Percentiles rank a stretch among this genome's conserved stretches.
These are phyloP conservation scores for Trapa bicornis DNA, from an alignment of 345 rosid genomes.

Conservation along the genomic window DNA sequence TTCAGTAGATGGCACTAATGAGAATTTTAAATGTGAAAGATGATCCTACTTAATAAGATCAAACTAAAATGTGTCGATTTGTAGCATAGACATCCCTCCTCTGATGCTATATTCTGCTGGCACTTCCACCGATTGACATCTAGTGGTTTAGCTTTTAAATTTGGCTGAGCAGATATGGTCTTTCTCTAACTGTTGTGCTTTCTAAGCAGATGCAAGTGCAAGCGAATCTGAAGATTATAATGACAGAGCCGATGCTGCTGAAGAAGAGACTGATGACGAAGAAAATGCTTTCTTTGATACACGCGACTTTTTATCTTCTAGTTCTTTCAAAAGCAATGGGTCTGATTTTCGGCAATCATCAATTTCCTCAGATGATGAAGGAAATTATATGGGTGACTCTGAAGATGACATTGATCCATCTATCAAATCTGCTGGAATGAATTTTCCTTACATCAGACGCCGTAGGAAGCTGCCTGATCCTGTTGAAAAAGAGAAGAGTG, in stretches of 20 bases:
- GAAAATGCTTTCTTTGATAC: conserved; percentile 86
- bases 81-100: neutral
- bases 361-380: conserved; percentile 73
- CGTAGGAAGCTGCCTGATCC: conserved; percentile 93
- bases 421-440: conserved; percentile 50
- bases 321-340: conserved; percentile 78
- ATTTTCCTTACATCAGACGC: conserved; percentile 58
- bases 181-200: neutral
- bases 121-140: neutral
- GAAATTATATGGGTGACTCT: conserved; percentile 29
- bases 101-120: neutral
- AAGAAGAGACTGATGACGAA: conserved; percentile 93
- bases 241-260: conserved; percentile 73
- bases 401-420: conserved; percentile 69
- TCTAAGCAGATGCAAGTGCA: conserved; percentile 54
- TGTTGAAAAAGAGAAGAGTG: conserved; percentile 77
- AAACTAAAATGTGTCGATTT: neutral
- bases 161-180: neutral
- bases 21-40: neutral
- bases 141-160: neutral
- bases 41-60: neutral
- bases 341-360: conserved; percentile 73
- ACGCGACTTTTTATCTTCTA: conserved; percentile 79
- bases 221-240: conserved; percentile 77
- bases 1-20: neutral